These are phyloP conservation scores for Plectosphaerella cucumerina DNA, from an alignment of 2,329 filamentous ascomycete genomes.

Conservation along the genomic window DNA sequence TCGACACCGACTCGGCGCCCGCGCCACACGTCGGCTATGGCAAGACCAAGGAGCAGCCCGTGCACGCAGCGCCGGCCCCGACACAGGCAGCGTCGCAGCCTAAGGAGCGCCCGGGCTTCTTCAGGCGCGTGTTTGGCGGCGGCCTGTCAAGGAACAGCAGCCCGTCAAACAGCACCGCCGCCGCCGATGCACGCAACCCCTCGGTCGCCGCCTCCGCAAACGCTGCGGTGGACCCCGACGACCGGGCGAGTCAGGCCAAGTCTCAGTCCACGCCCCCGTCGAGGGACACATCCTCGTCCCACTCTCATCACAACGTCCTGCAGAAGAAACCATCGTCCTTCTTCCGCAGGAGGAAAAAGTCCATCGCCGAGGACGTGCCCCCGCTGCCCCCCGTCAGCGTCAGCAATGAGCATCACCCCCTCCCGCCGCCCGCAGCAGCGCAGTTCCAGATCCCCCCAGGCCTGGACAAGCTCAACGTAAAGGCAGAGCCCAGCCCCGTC, in stretches of 20 bases:
- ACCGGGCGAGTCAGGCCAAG: slow-evolving; percentile 41
- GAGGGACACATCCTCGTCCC: slow-evolving; percentile 38
- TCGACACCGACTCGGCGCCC: slow-evolving; percentile 49
- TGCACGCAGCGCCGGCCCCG: slow-evolving; percentile 44
- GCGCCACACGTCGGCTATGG: slow-evolving; percentile 56
- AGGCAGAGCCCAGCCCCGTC: slow-evolving; percentile 55
- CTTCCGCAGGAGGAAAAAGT: slow-evolving; percentile 91
- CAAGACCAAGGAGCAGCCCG: slow-evolving; percentile 47
- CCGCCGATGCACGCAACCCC: slow-evolving; percentile 7
- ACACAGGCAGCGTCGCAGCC: slow-evolving; percentile 42
- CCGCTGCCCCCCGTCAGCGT: slow-evolving; percentile 48
- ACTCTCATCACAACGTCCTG: slow-evolving; percentile 48
- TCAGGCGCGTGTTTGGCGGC: slow-evolving; percentile 77
- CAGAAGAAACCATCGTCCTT: slow-evolving; percentile 94
- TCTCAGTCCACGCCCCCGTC: slow-evolving; percentile 43
- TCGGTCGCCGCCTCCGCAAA: slow-evolving; percentile 28
- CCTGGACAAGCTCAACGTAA: slow-evolving; percentile 22
- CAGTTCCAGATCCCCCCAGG: slow-evolving; percentile 26
- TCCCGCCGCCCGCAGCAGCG: slow-evolving; percentile 29
- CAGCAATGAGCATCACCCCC: slow-evolving; percentile 22
- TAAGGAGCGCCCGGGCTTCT: slow-evolving; percentile 81
- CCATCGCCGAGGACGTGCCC: slow-evolving; percentile 66
- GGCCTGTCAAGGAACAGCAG: neutral
- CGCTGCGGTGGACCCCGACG: slow-evolving; percentile 29
- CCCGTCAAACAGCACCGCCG: neutral